Conservation (phyloP, 2,329 filamentous ascomycete genomes). For the Berkeleyomyces basicola region DNA sequence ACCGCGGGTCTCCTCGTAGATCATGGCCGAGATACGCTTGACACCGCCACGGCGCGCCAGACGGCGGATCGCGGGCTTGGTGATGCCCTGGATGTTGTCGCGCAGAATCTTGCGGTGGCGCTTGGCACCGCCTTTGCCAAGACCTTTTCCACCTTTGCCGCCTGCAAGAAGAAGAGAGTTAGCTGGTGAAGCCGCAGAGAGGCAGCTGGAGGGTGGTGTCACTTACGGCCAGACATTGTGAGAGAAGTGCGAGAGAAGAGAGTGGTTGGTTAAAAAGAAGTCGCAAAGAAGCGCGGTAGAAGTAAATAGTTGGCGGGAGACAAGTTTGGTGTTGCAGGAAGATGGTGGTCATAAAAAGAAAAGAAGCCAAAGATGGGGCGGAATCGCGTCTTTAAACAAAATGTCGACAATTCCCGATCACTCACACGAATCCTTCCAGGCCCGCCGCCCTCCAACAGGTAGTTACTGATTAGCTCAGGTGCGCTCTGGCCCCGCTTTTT, state of each 20-base stretch:
- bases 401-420: slow-evolving; percentile 7
- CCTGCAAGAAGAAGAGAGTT: slow-evolving; percentile 30
- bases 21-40: slow-evolving; percentile 98
- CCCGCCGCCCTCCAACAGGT: too few species aligned
- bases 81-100: slow-evolving; percentile 99
- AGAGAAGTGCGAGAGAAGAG: neutral
- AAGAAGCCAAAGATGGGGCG: neutral
- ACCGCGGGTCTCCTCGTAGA: slow-evolving; percentile 64
- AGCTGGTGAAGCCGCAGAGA: neutral
- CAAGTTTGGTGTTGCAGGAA: neutral
- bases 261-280: neutral
- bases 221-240: slow-evolving; percentile 16
- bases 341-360: neutral
- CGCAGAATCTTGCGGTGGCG: slow-evolving; percentile 98
- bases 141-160: slow-evolving; percentile 92
- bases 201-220: neutral
- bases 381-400: slow-evolving; percentile 9
- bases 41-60: slow-evolving; percentile 98
- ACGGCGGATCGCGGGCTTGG: slow-evolving; percentile 96
- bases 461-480: neutral
- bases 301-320: neutral
- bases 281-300: neutral
- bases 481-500: neutral
- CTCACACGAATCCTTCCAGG: neutral
- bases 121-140: slow-evolving; percentile 97